These are phyloP conservation scores for Phytophthora palmivora DNA, from an alignment of 352 stramenopile genomes.

Conservation along the genomic window DNA sequence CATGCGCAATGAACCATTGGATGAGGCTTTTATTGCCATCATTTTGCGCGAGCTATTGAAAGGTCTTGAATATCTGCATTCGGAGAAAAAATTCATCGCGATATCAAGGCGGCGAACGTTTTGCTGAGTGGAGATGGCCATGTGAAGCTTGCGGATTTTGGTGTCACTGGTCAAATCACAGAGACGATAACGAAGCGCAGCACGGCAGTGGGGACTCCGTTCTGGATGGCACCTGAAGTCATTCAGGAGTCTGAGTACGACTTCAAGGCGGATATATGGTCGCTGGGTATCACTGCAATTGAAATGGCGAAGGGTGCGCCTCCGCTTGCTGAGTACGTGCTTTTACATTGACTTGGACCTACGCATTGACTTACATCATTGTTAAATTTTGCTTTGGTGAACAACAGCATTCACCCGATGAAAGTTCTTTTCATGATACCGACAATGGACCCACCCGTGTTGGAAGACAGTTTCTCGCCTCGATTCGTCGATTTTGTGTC, in stretches of 20 bases:
- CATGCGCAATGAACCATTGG: conserved; percentile 78
- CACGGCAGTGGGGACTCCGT: conserved; percentile 97
- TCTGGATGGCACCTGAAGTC: conserved; percentile 97
- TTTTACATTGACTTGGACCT: background rate
- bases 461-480: conserved; percentile 81
- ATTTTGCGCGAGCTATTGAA: conserved; percentile 83
- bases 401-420: conserved; percentile 96
- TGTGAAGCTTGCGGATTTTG: conserved; percentile 86
- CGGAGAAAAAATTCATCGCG: conserved; percentile 88
- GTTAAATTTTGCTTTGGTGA: conserved; percentile 2
- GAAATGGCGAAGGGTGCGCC: conserved; percentile 98
- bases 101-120: conserved; percentile 87
- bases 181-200: conserved; percentile 98
- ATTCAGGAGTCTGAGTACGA: conserved; percentile 94
- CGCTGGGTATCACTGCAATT: conserved; percentile 98
- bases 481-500: conserved; percentile 91
- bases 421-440: conserved; percentile 99
- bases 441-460: conserved; percentile 89
- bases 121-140: conserved; percentile 80
- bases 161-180: conserved; percentile 94
- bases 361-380: conserved; percentile 3
- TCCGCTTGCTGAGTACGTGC: conserved; percentile 89
- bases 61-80: conserved; percentile 82
- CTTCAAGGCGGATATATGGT: conserved; percentile 98
- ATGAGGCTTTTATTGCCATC: conserved; percentile 86